phyloP scores from a whole-genome alignment of 148 eudicot genomes.

The Vaccinium macrocarpon region DNA sequence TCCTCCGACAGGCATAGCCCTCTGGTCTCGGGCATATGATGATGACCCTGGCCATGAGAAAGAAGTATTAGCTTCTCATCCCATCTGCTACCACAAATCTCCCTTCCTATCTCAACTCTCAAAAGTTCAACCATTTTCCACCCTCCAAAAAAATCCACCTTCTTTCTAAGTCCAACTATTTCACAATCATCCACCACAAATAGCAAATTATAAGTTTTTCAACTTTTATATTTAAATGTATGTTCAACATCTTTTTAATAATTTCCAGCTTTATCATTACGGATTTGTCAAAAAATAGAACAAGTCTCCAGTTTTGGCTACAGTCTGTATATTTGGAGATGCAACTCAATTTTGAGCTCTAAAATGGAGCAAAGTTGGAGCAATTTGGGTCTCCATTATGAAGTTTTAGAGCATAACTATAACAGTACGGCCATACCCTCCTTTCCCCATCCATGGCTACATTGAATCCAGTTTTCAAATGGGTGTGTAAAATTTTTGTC shows the following conservation, averaged over 20 bases:
- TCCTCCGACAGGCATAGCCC: conserved; percentile 99
- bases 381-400: not conserved
- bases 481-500: too few species aligned
- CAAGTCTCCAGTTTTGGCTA: not conserved
- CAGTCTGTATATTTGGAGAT: not conserved
- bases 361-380: not conserved
- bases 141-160: not conserved
- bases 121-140: not conserved
- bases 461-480: too few species aligned
- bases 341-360: not conserved
- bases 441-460: too few species aligned
- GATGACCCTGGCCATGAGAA: conserved; percentile 64
- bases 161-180: not conserved
- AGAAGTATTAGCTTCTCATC: not conserved
- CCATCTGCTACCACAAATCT: too few species aligned
- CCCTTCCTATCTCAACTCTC: too few species aligned
- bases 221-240: not conserved
- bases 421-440: too few species aligned
- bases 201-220: not conserved
- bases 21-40: conserved; percentile 97
- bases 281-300: not conserved
- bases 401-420: too few species aligned
- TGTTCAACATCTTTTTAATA: not conserved
- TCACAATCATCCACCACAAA: not conserved
- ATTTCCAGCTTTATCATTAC: not conserved